Conservation (phyloP, 192 early-diverging fungal species). For the Umbelopsis sp. region DNA sequence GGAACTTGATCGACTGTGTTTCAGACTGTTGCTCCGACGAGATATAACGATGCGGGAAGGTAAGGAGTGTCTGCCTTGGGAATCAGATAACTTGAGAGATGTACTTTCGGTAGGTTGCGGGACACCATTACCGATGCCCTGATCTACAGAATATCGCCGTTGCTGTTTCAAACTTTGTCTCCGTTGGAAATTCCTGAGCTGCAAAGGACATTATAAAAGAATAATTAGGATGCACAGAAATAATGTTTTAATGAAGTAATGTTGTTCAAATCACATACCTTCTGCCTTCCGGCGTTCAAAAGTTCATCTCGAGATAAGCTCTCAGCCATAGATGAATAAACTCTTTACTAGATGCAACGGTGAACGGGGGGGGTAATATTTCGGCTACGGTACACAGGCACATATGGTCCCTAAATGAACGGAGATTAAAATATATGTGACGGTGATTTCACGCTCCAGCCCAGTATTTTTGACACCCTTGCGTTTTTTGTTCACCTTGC, state of each 20-base stretch:
- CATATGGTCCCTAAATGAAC: neutral
- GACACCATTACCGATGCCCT: neutral
- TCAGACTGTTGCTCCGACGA: slow-evolving; percentile 19
- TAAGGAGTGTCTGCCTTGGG: neutral
- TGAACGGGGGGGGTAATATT: neutral
- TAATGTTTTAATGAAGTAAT: neutral
- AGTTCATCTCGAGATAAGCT: slow-evolving; percentile 3
- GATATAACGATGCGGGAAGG: neutral
- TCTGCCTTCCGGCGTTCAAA: slow-evolving; percentile 11
- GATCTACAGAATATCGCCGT: neutral
- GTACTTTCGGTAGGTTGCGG: neutral
- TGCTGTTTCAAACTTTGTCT: slow-evolving; percentile 5
- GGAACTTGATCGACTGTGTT: slow-evolving; percentile 4
- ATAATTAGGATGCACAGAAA: neutral
- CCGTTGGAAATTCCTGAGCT: slow-evolving; percentile 10
- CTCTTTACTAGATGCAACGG: neutral
- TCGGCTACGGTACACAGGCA: neutral
- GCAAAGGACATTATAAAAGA: neutral
- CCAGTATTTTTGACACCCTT: neutral
- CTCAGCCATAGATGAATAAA: neutral
- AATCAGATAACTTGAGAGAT: neutral
- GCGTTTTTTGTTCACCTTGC: neutral
- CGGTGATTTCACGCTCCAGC: neutral
- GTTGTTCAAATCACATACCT: neutral
- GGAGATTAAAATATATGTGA: slow-evolving; percentile 1